Evolutionary conservation across 345 rosid genomes (phyloP), one percentile per base, ranked within the genome.

Genomic region (Ceriops tagal): DNA sequence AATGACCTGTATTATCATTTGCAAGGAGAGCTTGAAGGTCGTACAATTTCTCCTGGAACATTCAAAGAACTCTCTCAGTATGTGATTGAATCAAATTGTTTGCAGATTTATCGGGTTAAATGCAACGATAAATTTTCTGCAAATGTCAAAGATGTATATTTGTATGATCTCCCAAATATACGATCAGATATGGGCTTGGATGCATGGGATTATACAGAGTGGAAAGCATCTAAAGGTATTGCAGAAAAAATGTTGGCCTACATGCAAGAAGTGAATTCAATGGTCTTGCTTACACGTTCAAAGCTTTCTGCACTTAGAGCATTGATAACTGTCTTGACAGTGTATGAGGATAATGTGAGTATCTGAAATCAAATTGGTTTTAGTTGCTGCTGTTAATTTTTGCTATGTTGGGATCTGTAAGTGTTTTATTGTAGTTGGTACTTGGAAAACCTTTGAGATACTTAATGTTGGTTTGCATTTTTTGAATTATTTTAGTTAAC

Each of bases 11-110:
- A 81, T 70, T 90, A 88, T 82, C 99, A 89, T 75, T 79, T 95
- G n/a, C 87, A 83, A 78, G 99, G 99, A 73, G 93, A 90, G 78
- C 84, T 93, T 79, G 92, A 86, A 81, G 97, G 96, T 69, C 96
- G 96, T 79, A 76, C 82, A 62, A 87, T 88, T 70, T 82, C 83
- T 77, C 77, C 87, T 8, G 99, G 97, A 70, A 92, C 92, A 60
- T 95, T 92, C 72, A 90, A 84, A 79, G 96, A 92, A 78, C 89
- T 95, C 74, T 88, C 79, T 61, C 85, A 86, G 62, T 90, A 74
- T 79, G 49, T 43, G 73, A 70, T 77, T 67, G 88, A 79, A 62
- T 85, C 89, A 22, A 84, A 78, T 53, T 70, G 83, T 72, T 85
- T 86, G 78, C 84, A 81, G 81, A 75, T 60, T 18, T 88, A 84